phyloP scores from a whole-genome alignment of 2,329 filamentous ascomycete genomes.

The Aspergillus cejpii region DNA sequence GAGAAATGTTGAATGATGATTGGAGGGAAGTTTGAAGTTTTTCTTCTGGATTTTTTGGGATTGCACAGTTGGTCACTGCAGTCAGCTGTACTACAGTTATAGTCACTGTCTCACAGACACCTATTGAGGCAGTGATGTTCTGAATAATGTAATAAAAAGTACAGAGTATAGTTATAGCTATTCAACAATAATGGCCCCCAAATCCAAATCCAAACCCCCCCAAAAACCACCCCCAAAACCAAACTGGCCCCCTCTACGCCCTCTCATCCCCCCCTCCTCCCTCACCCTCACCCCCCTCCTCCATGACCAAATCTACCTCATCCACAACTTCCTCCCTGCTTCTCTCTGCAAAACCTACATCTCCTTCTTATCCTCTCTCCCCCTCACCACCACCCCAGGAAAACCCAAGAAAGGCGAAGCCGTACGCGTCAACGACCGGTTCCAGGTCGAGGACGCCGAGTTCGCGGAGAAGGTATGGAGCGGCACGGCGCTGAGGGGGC shows the following conservation, averaged over 20 bases:
- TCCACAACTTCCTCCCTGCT: slow-evolving; percentile 67
- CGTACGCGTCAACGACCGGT: slow-evolving; percentile 81
- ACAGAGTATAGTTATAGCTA: no score
- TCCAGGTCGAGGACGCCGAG: slow-evolving; percentile 65
- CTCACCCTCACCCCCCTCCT: slow-evolving; percentile 55
- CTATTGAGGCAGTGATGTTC: no score
- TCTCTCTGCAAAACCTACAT: slow-evolving; percentile 70
- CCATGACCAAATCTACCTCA: slow-evolving; percentile 63
- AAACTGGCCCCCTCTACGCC: slow-evolving; percentile 67
- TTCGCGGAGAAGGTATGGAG: slow-evolving; percentile 75
- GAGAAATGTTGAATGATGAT: no score
- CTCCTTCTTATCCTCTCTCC: slow-evolving; percentile 62
- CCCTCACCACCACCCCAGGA: slow-evolving; percentile 69
- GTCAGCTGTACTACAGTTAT: background rate
- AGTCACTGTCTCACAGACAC: background rate
- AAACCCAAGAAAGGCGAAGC: slow-evolving; percentile 75
- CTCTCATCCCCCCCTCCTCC: slow-evolving; percentile 59
- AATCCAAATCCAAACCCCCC: slow-evolving; percentile 16
- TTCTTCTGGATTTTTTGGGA: background rate
- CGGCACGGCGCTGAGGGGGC: slow-evolving; percentile 64
- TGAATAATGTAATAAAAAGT: no score
- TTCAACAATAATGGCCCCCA: slow-evolving; percentile 24
- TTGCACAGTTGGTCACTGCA: background rate
- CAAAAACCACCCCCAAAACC: slow-evolving; percentile 29
- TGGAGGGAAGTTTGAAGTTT: slow-evolving; percentile 1